These are phyloP conservation scores for Vicia sativa DNA, from an alignment of 306 rosid species.

Conservation along the genomic window DNA sequence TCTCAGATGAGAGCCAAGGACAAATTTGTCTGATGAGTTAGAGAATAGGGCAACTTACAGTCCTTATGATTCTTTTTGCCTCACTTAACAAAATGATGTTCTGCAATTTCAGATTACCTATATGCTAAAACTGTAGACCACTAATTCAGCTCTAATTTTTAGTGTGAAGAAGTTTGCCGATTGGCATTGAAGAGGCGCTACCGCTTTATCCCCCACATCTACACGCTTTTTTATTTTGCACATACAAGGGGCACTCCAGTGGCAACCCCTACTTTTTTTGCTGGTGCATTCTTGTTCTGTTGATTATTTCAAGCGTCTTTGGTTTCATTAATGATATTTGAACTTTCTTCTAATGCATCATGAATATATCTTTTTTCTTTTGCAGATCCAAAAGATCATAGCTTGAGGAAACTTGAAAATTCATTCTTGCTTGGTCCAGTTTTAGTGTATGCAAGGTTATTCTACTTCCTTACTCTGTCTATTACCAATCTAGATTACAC, in stretches of 20 bases:
- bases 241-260: conserved; percentile 84
- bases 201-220: conserved; percentile 70
- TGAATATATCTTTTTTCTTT: conserved; percentile 30
- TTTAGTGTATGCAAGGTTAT: conserved; percentile 83
- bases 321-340: conserved; percentile 34
- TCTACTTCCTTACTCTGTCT: conserved; percentile 32
- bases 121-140: conserved; percentile 24
- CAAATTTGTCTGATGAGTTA: no score
- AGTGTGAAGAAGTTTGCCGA: conserved; percentile 98
- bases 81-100: conserved; percentile 3
- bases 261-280: conserved; percentile 79
- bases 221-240: conserved; percentile 86
- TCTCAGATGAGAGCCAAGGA: no score
- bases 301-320: conserved; percentile 27
- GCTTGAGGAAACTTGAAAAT: conserved; percentile 70
- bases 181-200: conserved; percentile 87
- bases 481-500: conserved; percentile 27
- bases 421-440: conserved; percentile 87
- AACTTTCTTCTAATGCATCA: conserved; percentile 28
- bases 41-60: no score
- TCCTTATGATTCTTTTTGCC: no score
- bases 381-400: conserved; percentile 83
- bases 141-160: conserved; percentile 43
- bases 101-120: conserved; percentile 29
- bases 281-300: conserved; percentile 62